phyloP scores from a whole-genome alignment of 441 rosid genomes.

The Erysimum cheiri region DNA sequence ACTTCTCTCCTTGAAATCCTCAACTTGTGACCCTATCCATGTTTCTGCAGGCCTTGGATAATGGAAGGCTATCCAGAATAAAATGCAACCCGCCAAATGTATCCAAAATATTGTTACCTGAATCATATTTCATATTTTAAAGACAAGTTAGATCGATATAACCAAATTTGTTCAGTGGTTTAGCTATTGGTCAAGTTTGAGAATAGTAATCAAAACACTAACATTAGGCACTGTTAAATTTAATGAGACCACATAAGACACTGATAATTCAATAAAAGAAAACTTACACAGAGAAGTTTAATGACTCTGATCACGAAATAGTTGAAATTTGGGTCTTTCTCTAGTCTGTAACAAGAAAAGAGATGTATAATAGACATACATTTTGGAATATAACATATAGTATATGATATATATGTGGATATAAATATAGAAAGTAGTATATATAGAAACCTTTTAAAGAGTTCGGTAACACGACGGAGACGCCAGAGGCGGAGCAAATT shows the following conservation, averaged over 20 bases:
- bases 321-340: constrained; percentile 81
- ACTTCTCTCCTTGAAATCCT: constrained; percentile 68
- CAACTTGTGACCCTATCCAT: constrained; percentile 71
- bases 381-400: no score
- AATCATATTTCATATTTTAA: neutral
- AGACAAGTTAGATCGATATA: neutral
- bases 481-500: constrained; percentile 94
- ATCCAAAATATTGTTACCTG: constrained; percentile 83
- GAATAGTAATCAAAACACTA: neutral
- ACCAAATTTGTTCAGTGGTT: neutral
- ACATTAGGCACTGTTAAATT: neutral
- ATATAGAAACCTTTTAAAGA: constrained; percentile 73
- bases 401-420: no score
- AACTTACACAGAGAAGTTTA: constrained; percentile 74
- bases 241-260: no score
- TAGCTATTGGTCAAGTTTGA: neutral
- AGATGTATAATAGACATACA: neutral
- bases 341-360: constrained; percentile 57
- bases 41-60: constrained; percentile 54
- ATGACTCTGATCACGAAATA: constrained; percentile 69
- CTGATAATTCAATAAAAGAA: neutral
- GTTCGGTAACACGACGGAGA: constrained; percentile 72
- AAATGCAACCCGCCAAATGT: constrained; percentile 84
- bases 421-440: no score
- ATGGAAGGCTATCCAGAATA: constrained; percentile 74